Evolutionary conservation across 148 eudicot species (phyloP).

Genomic region (Fallopia convolvulus): DNA sequence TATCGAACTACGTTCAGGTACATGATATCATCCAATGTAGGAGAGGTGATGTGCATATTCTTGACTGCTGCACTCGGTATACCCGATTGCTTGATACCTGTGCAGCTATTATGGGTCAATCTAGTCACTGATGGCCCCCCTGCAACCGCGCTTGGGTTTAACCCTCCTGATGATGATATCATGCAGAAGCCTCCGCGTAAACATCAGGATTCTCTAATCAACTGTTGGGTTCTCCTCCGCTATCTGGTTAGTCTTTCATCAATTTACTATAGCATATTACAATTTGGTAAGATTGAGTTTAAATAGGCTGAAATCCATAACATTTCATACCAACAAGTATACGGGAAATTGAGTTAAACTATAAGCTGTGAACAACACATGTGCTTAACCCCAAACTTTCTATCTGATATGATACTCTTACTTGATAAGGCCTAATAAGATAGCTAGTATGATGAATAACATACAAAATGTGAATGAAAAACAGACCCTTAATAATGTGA

Average conservation of each 20-base stretch:
- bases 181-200: slow-evolving; percentile 86
- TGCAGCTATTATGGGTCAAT: slow-evolving; percentile 92
- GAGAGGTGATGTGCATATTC: slow-evolving; percentile 87
- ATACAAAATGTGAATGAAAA: background rate
- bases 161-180: slow-evolving; percentile 74
- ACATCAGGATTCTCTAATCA: slow-evolving; percentile 69
- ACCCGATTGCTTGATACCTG: slow-evolving; percentile 86
- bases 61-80: slow-evolving; percentile 83
- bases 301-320: no score
- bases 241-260: slow-evolving; percentile 41
- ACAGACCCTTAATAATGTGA: background rate
- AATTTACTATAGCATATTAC: no score
- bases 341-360: no score
- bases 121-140: slow-evolving; percentile 96
- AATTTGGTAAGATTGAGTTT: no score
- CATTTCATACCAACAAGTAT: no score
- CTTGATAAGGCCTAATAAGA: no score
- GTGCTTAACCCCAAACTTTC: no score
- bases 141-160: slow-evolving; percentile 91
- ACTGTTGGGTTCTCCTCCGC: slow-evolving; percentile 68
- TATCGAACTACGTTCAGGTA: slow-evolving; percentile 33
- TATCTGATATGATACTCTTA: no score
- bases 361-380: no score
- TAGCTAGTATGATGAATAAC: background rate
- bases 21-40: slow-evolving; percentile 95